Base-by-base conservation (phyloP, 768 basidiomycete species). In the Tulasnella sp. region DNA sequence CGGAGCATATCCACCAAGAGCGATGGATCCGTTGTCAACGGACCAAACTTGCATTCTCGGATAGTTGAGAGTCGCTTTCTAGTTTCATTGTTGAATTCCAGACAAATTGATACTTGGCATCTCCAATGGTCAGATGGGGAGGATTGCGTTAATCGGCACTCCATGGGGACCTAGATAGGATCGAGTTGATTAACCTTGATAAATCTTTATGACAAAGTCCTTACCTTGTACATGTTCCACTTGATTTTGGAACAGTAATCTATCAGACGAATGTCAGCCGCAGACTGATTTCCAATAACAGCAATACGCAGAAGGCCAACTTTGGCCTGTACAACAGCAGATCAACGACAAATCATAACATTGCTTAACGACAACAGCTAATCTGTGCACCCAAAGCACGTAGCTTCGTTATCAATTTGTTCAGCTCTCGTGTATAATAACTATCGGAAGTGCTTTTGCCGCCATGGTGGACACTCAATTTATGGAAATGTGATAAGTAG, bases 1-100 rank as follows among this genome's bases (percentile, higher is more conserved):
- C 77, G 70, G 9, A 81, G 65, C 63, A 68, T 69, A 1, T 70
- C 55, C 49, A 79, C 79, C 4, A 82, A 72, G n/a, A n/a, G n/a
- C n/a, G n/a, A n/a, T n/a, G n/a, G n/a, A n/a, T n/a, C n/a, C n/a
- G n/a, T n/a, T n/a, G n/a, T n/a, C n/a, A n/a, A n/a, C n/a, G n/a
- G n/a, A n/a, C n/a, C n/a, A n/a, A n/a, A n/a, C n/a, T n/a, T n/a
- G n/a, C n/a, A n/a, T n/a, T n/a, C n/a, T 41, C 67, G 72, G 42
- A 20, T 24, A 25, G 40, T 12, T 29, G 78, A 60, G 2, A 56
- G 22, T 0, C 58, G 46, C 0, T 12, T 24, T 5, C 71, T 72
- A 0, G 59, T 34, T 0, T 46, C 55, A 50, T n/a, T n/a, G n/a
- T 70, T 69, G 34, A 57, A 63, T 49, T 70, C 69, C 22, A 60